These are phyloP conservation scores for Cladorrhinum sp. DNA, from an alignment of 2,329 filamentous ascomycete species.

Conservation along the genomic window DNA sequence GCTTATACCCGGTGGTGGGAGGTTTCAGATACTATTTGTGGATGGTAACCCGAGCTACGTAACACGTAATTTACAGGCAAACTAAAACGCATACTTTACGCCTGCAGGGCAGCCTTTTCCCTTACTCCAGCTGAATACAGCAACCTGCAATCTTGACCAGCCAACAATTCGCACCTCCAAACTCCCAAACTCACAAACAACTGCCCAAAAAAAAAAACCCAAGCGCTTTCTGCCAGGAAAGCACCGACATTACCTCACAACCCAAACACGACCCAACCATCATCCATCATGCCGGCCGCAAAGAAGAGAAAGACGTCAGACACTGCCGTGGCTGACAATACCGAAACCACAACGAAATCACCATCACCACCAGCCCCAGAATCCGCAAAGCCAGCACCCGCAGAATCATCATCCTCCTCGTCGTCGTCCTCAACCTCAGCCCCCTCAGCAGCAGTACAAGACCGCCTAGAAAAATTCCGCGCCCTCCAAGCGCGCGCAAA, in stretches of 20 bases:
- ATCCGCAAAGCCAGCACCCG: background rate
- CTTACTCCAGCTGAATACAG: too few relatives aligned
- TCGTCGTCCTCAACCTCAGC: conserved; percentile 21
- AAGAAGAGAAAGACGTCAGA: conserved; percentile 31
- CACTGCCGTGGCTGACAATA: background rate
- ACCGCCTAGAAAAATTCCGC: conserved; percentile 80
- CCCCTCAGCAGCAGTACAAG: conserved; percentile 51
- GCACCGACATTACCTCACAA: background rate
- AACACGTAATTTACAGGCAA: too few relatives aligned
- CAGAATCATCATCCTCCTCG: conserved; percentile 11
- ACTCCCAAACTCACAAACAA: background rate
- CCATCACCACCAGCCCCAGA: conserved; percentile 13
- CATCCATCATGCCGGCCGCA: conserved; percentile 29
- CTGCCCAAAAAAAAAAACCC: background rate
- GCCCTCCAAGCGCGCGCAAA: conserved; percentile 79
- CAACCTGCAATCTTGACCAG: too few relatives aligned
- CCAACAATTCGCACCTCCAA: background rate
- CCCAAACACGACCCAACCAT: background rate
- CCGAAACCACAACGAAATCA: conserved; percentile 8
- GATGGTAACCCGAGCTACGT: too few relatives aligned
- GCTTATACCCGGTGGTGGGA: too few relatives aligned
- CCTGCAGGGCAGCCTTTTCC: too few relatives aligned
- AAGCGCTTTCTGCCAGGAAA: background rate
- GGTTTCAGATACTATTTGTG: too few relatives aligned
- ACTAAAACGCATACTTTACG: too few relatives aligned